A percentile compares a stretch with the other conserved stretches of the same genome.
Conservation (phyloP, 2,329 filamentous ascomycete genomes). For the Xylaria sp. region DNA sequence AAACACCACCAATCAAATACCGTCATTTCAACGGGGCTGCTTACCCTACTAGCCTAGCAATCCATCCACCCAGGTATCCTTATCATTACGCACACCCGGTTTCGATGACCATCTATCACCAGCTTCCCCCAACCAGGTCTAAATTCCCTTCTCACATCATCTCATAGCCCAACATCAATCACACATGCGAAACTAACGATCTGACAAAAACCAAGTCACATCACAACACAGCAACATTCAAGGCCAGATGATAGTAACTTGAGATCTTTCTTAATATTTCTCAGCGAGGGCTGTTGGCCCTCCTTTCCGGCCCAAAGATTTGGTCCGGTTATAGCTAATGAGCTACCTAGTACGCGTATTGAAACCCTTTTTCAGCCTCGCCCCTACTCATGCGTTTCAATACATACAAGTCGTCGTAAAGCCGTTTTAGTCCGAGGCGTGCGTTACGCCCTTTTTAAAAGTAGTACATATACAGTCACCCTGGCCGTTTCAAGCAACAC, state of each 20-base stretch:
- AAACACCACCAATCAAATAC: neutral
- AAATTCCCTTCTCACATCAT: neutral
- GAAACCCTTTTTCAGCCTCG: conserved; percentile 3
- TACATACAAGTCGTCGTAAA: conserved; percentile 24
- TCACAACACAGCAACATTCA: neutral
- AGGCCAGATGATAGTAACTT: neutral
- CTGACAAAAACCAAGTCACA: neutral
- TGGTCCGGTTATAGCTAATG: conserved; percentile 7
- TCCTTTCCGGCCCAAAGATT: neutral
- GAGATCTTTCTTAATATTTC: conserved; percentile 13
- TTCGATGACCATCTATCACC: neutral
- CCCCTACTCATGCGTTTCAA: conserved; percentile 21
- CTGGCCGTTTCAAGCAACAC: conserved; percentile 20
- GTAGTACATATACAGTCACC: conserved; percentile 36
- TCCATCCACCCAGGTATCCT: neutral
- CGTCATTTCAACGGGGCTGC: neutral
- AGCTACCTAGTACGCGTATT: conserved; percentile 16
- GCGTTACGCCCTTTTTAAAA: conserved; percentile 29
- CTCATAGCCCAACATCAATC: no score
- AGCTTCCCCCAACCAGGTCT: neutral
- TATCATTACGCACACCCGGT: conserved; percentile 8
- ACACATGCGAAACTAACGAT: neutral
- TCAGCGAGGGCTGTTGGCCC: neutral
- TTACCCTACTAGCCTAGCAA: neutral
- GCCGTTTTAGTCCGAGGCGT: conserved; percentile 25